Conservation (phyloP, 768 basidiomycete genomes). For the Filobasidium wieringae region DNA sequence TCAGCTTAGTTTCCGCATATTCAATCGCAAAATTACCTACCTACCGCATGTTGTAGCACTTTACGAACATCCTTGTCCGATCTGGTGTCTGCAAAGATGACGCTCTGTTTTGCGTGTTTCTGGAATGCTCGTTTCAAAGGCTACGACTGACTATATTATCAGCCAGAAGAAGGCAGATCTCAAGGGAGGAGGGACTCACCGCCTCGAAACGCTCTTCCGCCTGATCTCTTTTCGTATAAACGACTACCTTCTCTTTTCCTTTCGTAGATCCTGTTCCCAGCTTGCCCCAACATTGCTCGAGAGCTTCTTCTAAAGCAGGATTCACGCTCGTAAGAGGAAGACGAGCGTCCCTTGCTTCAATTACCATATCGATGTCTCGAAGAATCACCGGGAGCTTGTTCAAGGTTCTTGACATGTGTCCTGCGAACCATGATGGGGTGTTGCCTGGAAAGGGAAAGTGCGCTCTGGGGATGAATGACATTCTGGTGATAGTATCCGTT, state of each 20-base stretch:
- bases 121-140: conserved; percentile 39
- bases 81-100: conserved; percentile 41
- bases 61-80: conserved; percentile 34
- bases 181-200: conserved; percentile 61
- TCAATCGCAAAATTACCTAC: too few species aligned
- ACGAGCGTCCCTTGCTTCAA: conserved; percentile 86
- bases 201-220: conserved; percentile 78
- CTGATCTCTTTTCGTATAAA: conserved; percentile 85
- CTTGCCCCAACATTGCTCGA: conserved; percentile 26
- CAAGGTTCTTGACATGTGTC: conserved; percentile 85
- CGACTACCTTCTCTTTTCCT: conserved; percentile 69
- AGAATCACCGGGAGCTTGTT: conserved; percentile 63
- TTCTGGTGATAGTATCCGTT: too few species aligned
- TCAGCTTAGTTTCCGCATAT: too few species aligned
- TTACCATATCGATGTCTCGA: conserved; percentile 58
- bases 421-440: conserved; percentile 88
- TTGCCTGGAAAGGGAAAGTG: conserved; percentile 48
- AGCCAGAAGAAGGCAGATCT: neutral
- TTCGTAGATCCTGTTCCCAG: conserved; percentile 15
- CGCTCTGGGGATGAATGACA: conserved; percentile 12
- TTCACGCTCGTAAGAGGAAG: conserved; percentile 91
- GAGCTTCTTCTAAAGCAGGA: conserved; percentile 60
- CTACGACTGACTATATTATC: conserved; percentile 18
- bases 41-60: conserved; percentile 37
- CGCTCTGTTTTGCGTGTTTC: conserved; percentile 34